Evolutionary conservation across 257 asterid species (phyloP).

Genomic region (Przewalskia tangutica): DNA sequence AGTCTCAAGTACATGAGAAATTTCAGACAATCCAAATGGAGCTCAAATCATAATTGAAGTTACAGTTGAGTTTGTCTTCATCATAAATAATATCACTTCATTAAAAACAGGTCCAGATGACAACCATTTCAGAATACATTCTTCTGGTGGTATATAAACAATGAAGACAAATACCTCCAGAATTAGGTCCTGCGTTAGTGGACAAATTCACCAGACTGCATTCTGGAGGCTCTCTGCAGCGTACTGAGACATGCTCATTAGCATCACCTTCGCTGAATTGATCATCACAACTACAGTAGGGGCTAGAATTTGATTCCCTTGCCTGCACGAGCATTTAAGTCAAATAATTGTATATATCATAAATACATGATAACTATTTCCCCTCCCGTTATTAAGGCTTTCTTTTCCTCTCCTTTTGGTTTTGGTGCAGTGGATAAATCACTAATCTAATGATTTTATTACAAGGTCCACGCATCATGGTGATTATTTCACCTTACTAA

Average conservation of each 20-base stretch:
- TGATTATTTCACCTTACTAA: background rate
- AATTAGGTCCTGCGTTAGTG: conserved; percentile 19
- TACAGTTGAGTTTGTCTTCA: background rate
- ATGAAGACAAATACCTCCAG: conserved; percentile 32
- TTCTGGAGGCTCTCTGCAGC: conserved; percentile 13
- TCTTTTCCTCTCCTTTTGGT: background rate
- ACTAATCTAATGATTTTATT: background rate
- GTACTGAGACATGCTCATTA: conserved; percentile 23
- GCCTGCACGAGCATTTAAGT: conserved; percentile 29
- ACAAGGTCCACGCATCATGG: background rate
- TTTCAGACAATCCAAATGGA: background rate
- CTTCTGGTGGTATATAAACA: background rate
- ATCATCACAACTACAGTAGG: conserved; percentile 62
- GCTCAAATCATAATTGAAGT: background rate
- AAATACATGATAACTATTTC: background rate
- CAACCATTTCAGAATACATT: background rate
- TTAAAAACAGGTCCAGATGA: background rate
- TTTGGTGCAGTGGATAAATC: background rate
- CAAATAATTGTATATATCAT: background rate
- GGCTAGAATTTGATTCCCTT: conserved; percentile 38
- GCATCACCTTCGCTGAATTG: conserved; percentile 37
- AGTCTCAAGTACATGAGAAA: background rate
- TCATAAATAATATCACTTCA: background rate
- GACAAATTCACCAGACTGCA: conserved; percentile 7
- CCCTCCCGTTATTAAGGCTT: background rate